Evolutionary conservation across 2,329 filamentous ascomycete species (phyloP).

Genomic region (Beauveria rudraprayagi): DNA sequence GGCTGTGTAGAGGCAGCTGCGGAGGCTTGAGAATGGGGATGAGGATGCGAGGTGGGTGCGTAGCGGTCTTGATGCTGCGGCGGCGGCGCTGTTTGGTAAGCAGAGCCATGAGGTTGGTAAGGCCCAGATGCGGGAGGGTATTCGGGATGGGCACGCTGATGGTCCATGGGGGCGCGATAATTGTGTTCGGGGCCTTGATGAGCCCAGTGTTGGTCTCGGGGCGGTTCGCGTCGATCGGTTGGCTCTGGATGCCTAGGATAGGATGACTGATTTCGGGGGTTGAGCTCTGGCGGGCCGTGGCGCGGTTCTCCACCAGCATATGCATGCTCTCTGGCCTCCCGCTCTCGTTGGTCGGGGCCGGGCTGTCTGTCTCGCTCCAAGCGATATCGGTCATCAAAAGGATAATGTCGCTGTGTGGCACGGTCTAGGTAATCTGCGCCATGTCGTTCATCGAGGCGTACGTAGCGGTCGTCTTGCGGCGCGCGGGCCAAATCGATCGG

Average conservation of each 20-base stretch:
- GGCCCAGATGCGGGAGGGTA: conserved; percentile 35
- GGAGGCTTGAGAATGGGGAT: conserved; percentile 16
- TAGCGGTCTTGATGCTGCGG: conserved; percentile 24
- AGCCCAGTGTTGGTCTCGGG: conserved; percentile 26
- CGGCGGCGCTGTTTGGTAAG: conserved; percentile 24
- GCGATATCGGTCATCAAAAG: conserved; percentile 47
- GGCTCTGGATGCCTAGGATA: conserved; percentile 37
- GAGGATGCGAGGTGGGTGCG: conserved; percentile 27
- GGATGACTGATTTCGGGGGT: conserved; percentile 37
- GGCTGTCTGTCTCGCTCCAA: conserved; percentile 39
- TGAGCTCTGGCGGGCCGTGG: conserved; percentile 34
- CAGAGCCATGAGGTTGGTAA: conserved; percentile 23
- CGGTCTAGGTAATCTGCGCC: conserved; percentile 47
- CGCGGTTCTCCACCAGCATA: conserved; percentile 40
- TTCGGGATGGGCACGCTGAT: conserved; percentile 34
- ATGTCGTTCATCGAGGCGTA: conserved; percentile 39
- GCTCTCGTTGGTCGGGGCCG: conserved; percentile 36
- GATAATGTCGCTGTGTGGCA: conserved; percentile 32
- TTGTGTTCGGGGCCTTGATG: conserved; percentile 24
- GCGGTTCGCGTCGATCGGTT: conserved; percentile 30
- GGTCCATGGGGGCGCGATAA: conserved; percentile 30
- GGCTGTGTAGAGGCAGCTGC: conserved; percentile 21
- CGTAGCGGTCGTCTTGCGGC: conserved; percentile 36
- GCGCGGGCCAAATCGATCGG: conserved; percentile 39
- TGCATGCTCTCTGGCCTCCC: conserved; percentile 37